Evolutionary conservation across 2,329 filamentous ascomycete species (phyloP).

Genomic region (Endothia cerciana): DNA sequence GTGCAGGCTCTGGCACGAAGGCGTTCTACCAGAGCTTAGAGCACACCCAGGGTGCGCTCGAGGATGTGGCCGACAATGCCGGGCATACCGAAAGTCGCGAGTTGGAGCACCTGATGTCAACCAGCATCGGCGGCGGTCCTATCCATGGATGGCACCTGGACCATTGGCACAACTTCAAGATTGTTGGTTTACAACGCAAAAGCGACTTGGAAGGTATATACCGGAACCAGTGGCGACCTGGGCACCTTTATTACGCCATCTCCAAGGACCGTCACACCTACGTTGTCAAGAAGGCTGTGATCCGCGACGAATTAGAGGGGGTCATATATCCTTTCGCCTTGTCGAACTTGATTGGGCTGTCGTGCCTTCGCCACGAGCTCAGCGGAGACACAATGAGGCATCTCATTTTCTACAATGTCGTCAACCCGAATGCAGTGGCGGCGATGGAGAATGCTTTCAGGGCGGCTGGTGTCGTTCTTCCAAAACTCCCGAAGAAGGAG

Average conservation of each 20-base stretch:
- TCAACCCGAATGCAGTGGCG: background rate
- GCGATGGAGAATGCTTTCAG: background rate
- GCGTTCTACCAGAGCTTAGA: background rate
- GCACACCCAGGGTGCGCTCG: background rate
- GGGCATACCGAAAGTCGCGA: background rate
- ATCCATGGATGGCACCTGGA: background rate
- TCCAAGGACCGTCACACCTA: background rate
- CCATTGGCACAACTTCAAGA: background rate
- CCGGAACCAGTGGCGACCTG: background rate
- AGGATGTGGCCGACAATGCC: background rate
- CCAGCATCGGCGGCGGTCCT: background rate
- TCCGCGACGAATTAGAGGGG: background rate
- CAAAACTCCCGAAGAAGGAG: background rate
- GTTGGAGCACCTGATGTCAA: background rate
- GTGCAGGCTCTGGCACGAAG: background rate
- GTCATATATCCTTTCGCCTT: background rate
- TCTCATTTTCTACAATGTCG: constrained; percentile 2
- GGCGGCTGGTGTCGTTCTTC: background rate
- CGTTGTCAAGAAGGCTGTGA: background rate
- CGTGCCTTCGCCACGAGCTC: background rate
- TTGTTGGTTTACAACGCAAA: background rate
- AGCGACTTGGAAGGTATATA: background rate
- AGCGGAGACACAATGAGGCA: background rate
- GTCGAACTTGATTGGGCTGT: constrained; percentile 9
- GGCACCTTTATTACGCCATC: background rate